phyloP scores from a whole-genome alignment of 768 basidiomycete species.

The Tulasnella sp. region DNA sequence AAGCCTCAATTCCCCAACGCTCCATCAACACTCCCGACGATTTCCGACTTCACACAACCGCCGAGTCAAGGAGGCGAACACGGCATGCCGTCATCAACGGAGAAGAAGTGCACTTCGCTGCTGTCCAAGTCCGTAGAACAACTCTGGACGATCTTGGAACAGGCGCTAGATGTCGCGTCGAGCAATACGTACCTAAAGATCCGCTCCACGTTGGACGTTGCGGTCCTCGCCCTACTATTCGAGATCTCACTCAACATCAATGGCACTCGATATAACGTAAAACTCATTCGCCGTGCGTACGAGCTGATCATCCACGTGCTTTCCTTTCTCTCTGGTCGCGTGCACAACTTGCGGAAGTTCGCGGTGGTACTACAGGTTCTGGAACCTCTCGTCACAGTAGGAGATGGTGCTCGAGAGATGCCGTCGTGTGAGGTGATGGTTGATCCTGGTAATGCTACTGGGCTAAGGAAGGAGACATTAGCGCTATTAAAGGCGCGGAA shows the following conservation, averaged over 20 bases:
- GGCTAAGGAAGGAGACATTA: conserved; percentile 21
- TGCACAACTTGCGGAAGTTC: conserved; percentile 54
- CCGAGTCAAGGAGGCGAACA: neutral
- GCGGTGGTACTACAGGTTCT: conserved; percentile 53
- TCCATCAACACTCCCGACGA: neutral
- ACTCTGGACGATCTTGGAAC: conserved; percentile 39
- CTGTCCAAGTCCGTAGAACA: conserved; percentile 52
- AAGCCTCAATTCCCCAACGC: neutral
- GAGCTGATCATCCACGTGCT: conserved; percentile 36
- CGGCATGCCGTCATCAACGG: conserved; percentile 14
- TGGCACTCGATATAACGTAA: conserved; percentile 47
- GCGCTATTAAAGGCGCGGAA: conserved; percentile 22
- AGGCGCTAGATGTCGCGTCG: conserved; percentile 23
- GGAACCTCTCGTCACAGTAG: conserved; percentile 47
- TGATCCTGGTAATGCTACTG: conserved; percentile 16
- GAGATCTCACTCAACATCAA: conserved; percentile 56
- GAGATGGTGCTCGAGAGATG: conserved; percentile 22
- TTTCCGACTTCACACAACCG: neutral
- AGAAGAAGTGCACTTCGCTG: conserved; percentile 46
- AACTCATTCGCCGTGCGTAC: conserved; percentile 52
- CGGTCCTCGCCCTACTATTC: conserved; percentile 53
- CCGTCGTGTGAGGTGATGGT: conserved; percentile 11
- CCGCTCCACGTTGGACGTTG: conserved; percentile 57
- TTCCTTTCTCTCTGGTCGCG: conserved; percentile 30
- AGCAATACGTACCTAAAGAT: conserved; percentile 50